phyloP scores from a whole-genome alignment of 179 eudicot species.

The Actinidia arguta region DNA sequence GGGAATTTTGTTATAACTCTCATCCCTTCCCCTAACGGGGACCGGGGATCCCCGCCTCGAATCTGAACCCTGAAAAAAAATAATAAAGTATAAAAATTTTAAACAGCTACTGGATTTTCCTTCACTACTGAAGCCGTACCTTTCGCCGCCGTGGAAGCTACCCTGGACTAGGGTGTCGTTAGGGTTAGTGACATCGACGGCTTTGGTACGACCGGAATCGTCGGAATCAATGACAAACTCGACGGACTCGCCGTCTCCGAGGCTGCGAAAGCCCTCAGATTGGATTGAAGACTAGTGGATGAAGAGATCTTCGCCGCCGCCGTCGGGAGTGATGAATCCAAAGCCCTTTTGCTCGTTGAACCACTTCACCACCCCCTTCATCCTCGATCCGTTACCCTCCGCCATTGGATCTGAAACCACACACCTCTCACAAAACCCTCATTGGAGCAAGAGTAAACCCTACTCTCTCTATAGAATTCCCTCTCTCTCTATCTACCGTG shows the following conservation, averaged over 20 bases:
- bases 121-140: no score
- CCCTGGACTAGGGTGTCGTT: constrained; percentile 23
- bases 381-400: constrained; percentile 57
- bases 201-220: constrained; percentile 38
- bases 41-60: no score
- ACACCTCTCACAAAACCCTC: no score
- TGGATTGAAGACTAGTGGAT: constrained; percentile 66
- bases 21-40: no score
- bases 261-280: constrained; percentile 65
- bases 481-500: no score
- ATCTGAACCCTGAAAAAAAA: no score
- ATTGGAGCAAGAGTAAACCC: no score
- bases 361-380: constrained; percentile 50
- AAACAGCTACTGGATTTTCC: no score
- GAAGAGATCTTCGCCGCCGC: constrained; percentile 39
- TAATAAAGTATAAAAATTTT: no score
- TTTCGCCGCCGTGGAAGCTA: no score
- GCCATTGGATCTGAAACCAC: neutral
- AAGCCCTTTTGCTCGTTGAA: constrained; percentile 67
- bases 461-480: no score
- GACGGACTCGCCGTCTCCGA: constrained; percentile 50
- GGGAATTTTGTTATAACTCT: no score
- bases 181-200: constrained; percentile 66
- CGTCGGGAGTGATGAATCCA: constrained; percentile 73
- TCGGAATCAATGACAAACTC: constrained; percentile 53